These are phyloP conservation scores for Ganoderma lucidum DNA, from an alignment of 1,284 basidiomycete genomes.

Conservation along the genomic window DNA sequence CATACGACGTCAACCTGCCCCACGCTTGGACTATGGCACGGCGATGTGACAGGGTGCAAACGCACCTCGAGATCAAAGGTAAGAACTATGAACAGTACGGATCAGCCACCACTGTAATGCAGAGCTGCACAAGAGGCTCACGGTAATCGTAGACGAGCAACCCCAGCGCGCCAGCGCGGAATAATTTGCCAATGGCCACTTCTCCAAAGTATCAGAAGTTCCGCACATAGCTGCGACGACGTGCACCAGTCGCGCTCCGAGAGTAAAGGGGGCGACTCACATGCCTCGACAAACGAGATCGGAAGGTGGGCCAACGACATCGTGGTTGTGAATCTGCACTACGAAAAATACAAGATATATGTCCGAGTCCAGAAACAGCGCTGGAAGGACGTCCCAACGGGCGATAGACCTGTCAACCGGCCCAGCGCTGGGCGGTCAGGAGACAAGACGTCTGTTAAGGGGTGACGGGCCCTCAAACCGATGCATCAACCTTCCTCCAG, in stretches of 20 bases:
- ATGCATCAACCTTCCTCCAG: not conserved
- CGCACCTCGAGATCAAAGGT: slow-evolving; percentile 2
- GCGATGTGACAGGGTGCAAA: not conserved
- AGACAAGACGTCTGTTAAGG: not conserved
- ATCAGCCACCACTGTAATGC: not conserved
- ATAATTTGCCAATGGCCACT: slow-evolving; percentile 6
- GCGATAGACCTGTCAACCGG: not conserved
- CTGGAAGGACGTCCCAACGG: not conserved
- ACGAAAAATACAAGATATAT: not conserved
- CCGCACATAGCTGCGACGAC: not conserved
- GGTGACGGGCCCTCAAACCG: not conserved
- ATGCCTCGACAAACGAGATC: not conserved
- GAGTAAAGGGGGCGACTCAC: not conserved
- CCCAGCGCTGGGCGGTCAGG: not conserved
- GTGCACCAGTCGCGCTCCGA: too few relatives aligned
- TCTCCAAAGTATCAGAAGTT: not conserved
- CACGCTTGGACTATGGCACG: too few relatives aligned
- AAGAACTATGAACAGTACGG: not conserved
- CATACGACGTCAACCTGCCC: not conserved
- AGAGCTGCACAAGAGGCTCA: not conserved
- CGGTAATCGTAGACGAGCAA: slow-evolving; percentile 5
- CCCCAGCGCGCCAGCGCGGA: slow-evolving; percentile 1
- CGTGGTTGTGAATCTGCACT: not conserved
- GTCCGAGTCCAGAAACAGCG: not conserved
- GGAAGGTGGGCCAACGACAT: not conserved